phyloP scores from a whole-genome alignment of 1,284 basidiomycete species.

The Cryptococcus deneoformans region DNA sequence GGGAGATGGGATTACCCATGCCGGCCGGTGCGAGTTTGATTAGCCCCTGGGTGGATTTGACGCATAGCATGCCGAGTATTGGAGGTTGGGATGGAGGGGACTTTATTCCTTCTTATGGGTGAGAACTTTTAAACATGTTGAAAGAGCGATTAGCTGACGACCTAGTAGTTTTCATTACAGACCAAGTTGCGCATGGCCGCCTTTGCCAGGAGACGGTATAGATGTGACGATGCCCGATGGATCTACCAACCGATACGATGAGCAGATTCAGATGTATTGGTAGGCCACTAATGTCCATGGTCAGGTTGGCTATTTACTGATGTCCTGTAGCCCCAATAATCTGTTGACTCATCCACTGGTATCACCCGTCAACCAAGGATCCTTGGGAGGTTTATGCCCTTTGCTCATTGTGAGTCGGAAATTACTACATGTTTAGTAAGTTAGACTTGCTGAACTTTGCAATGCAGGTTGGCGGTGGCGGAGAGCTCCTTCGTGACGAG shows the following conservation, averaged over 20 bases:
- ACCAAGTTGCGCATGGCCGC: slow-evolving; percentile 49
- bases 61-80: slow-evolving; percentile 31
- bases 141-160: no score
- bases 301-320: neutral
- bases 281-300: slow-evolving; percentile 10
- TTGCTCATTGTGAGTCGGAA: slow-evolving; percentile 49
- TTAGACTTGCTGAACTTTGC: neutral
- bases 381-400: slow-evolving; percentile 54
- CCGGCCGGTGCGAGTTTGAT: slow-evolving; percentile 82
- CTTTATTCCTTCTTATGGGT: slow-evolving; percentile 41
- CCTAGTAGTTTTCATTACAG: slow-evolving; percentile 41
- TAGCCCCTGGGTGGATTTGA: slow-evolving; percentile 57
- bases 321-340: slow-evolving; percentile 47
- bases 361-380: slow-evolving; percentile 53
- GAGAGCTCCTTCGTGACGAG: slow-evolving; percentile 50
- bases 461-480: slow-evolving; percentile 48
- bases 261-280: slow-evolving; percentile 55
- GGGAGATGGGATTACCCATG: slow-evolving; percentile 75
- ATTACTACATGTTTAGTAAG: neutral
- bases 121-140: no score
- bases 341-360: slow-evolving; percentile 54
- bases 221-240: slow-evolving; percentile 34
- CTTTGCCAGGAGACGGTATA: slow-evolving; percentile 40
- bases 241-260: slow-evolving; percentile 31
- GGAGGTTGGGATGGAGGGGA: slow-evolving; percentile 33